Evolutionary conservation across 352 stramenopile species (phyloP), one percentile per base, ranked within the genome.

Genomic region (Phytophthora quininea): DNA sequence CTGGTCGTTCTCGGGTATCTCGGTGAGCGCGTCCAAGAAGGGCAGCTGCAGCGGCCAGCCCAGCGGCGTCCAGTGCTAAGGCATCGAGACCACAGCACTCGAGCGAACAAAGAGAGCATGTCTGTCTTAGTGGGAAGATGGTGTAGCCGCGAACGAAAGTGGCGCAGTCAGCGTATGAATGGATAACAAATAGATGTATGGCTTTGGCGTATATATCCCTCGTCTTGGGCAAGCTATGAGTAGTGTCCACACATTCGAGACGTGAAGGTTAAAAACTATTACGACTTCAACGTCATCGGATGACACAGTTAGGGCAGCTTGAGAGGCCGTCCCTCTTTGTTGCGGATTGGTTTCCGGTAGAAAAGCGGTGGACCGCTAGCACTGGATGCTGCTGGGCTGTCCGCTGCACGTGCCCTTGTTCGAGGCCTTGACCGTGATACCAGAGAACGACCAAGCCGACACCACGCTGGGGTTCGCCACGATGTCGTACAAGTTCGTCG

Each of bases 1-100:
- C 43, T 74, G 60, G 66, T 62, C 29, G 35, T 69, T 74, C 31
- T 64, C 45, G 30, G 57, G 48, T 5, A 69, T 74, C 45, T 63
- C 50, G 14, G 55, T 63, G 45, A 58, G 35, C 3, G 64, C 49
- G 14, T 31, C 49, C 11, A 61, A 66, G 6, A 11, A 6, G 56
- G 63, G 63, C n/a, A 29, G 30, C 24, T 71, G 64, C 45, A 71
- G 58, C 40, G 64, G 64, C 11, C 53, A 67, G 14, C 52, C 57
- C 2, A 59, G 31, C 42, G 45, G 58, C 14, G 62, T 71, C 40
- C 52, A 30, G 29, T 67, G 60, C 6, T 67, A 56, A 56, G 50
- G 6, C 35, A 24, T 24, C 0, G 35, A 40, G 6, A 40, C 35
- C 10, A 40, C 35, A 40, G 35, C 35, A 40, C 6, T 24, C 35